Evolutionary conservation across 805 yeast genomes (phyloP).

Genomic region (Saccharomycopsis capsularis): DNA sequence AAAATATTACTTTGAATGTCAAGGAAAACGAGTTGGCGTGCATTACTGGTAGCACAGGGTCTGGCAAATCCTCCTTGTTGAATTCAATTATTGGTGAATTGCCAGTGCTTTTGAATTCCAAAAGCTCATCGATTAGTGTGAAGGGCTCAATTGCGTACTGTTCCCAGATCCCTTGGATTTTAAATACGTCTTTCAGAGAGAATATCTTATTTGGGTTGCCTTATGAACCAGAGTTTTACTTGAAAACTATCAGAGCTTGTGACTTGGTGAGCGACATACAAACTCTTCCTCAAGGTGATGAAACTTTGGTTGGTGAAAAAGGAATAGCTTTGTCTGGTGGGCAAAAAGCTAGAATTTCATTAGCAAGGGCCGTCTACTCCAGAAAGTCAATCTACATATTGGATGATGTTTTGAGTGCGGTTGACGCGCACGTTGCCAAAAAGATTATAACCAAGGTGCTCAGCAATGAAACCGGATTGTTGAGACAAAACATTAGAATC

Average conservation of each 20-base stretch:
- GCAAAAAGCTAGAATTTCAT: conserved; percentile 89
- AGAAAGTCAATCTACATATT: conserved; percentile 49
- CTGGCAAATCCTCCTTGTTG: conserved; percentile 57
- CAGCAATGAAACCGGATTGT: conserved; percentile 36
- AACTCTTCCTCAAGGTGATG: conserved; percentile 81
- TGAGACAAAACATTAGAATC: conserved; percentile 44
- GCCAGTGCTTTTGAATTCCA: conserved; percentile 22
- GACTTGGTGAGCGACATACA: conserved; percentile 43
- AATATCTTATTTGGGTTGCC: conserved; percentile 46
- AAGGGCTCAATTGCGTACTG: conserved; percentile 50
- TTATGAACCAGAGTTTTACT: conserved; percentile 35
- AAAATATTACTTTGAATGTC: conserved; percentile 41
- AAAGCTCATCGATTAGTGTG: conserved; percentile 21
- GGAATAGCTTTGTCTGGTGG: conserved; percentile 97
- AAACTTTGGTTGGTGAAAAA: conserved; percentile 92
- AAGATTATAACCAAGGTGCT: conserved; percentile 47
- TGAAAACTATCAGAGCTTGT: conserved; percentile 40
- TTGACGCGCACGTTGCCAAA: conserved; percentile 62
- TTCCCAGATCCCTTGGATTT: conserved; percentile 51
- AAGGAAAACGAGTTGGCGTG: conserved; percentile 46
- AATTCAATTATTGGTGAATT: conserved; percentile 50
- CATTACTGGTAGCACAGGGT: conserved; percentile 58
- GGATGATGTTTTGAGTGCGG: conserved; percentile 65
- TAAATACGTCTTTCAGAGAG: conserved; percentile 43
- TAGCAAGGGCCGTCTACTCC: conserved; percentile 67